Conservation (phyloP, 1,284 basidiomycete species). For the Phellinidium pouzarii region DNA sequence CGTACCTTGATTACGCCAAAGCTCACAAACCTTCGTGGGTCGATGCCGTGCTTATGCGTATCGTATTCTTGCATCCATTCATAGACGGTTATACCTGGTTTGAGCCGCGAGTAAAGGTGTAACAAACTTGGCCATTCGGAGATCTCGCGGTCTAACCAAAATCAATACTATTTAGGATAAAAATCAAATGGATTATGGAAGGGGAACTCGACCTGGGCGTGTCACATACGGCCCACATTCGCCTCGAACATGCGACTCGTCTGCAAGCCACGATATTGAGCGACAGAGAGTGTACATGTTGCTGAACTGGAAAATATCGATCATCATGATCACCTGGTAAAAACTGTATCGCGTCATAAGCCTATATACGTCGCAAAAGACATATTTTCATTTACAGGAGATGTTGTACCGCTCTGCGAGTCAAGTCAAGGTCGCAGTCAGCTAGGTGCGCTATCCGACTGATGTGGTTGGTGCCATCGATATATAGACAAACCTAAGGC, state of each 20-base stretch:
- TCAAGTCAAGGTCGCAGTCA: conserved; percentile 81
- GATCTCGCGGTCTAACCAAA: conserved; percentile 34
- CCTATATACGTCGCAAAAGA: not conserved
- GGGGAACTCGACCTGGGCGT: conserved; percentile 48
- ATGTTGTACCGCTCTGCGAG: conserved; percentile 87
- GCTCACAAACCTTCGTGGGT: conserved; percentile 90
- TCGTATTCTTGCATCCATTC: conserved; percentile 86
- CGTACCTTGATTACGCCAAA: conserved; percentile 95
- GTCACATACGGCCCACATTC: conserved; percentile 92
- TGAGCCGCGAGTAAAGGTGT: conserved; percentile 81
- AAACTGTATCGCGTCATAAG: conserved; percentile 44
- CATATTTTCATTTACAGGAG: conserved; percentile 58
- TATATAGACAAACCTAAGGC: conserved; percentile 63
- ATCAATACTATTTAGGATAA: not conserved
- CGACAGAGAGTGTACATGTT: conserved; percentile 93
- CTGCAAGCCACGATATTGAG: conserved; percentile 78
- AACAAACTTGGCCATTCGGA: conserved; percentile 82
- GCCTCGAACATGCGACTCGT: conserved; percentile 73
- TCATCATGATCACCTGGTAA: conserved; percentile 93
- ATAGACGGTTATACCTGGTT: conserved; percentile 76
- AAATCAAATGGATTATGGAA: conserved; percentile 29
- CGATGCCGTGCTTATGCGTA: conserved; percentile 71
- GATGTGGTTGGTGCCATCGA: conserved; percentile 90
- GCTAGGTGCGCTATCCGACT: conserved; percentile 88
- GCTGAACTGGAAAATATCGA: conserved; percentile 97